A percentile compares a stretch with the other conserved stretches of the same genome.
Evolutionary conservation across 768 basidiomycete genomes (phyloP).

Genomic region (Pulveroboletus sp.): DNA sequence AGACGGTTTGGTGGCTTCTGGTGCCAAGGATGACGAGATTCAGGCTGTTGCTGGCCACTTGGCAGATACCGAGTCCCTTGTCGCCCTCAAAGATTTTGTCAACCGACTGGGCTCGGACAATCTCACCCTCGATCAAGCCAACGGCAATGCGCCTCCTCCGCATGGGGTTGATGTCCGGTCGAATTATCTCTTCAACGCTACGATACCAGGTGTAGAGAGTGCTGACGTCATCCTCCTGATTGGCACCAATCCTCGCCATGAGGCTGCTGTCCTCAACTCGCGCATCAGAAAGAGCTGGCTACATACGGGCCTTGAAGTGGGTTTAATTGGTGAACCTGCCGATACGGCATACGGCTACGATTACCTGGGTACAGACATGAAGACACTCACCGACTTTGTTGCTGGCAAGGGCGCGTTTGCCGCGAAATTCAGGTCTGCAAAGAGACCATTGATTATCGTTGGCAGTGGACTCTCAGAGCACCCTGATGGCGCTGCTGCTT

Average conservation of each 20-base stretch:
- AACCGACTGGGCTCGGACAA: constrained; percentile 96
- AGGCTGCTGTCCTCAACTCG: constrained; percentile 95
- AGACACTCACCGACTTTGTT: constrained; percentile 72
- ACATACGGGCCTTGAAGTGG: constrained; percentile 80
- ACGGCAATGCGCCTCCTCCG: constrained; percentile 63
- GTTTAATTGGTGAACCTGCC: constrained; percentile 83
- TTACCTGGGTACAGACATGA: constrained; percentile 73
- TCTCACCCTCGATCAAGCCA: constrained; percentile 69
- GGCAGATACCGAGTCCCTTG: constrained; percentile 91
- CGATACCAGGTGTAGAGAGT: constrained; percentile 83
- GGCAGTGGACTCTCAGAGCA: constrained; percentile 86
- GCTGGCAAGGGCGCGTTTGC: constrained; percentile 77
- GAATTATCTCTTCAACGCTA: constrained; percentile 95
- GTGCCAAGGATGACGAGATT: constrained; percentile 88
- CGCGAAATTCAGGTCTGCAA: constrained; percentile 81
- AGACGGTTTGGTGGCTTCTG: constrained; percentile 72
- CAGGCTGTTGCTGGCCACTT: constrained; percentile 91
- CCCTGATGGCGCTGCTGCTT: constrained; percentile 73
- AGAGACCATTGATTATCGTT: constrained; percentile 89
- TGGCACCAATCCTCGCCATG: constrained; percentile 95
- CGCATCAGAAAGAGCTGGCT: constrained; percentile 95
- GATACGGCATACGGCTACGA: constrained; percentile 94
- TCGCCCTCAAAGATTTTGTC: constrained; percentile 88
- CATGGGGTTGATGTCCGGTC: constrained; percentile 88
- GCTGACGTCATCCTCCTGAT: constrained; percentile 92